A percentile compares a stretch with the other conserved stretches of the same genome.
These are phyloP conservation scores for Globisporangium viniferum DNA, from an alignment of 352 stramenopile species.

Conservation along the genomic window DNA sequence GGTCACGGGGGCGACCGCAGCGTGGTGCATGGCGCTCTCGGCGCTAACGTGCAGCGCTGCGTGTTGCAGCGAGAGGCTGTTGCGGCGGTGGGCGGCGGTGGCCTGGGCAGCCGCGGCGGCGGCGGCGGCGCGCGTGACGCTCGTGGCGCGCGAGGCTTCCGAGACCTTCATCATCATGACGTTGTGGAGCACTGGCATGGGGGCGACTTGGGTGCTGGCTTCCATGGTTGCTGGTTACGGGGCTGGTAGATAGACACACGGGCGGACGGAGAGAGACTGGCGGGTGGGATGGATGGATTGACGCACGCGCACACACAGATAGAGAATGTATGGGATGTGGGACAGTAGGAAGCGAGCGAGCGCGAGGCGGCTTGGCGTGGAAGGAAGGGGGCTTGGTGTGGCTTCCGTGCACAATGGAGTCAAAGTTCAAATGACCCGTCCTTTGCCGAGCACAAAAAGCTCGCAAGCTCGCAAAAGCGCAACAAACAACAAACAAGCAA, in stretches of 20 bases:
- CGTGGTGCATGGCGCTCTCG: conserved; percentile 16
- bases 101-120: conserved; percentile 13
- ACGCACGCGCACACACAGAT: conserved; percentile 15
- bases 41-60: conserved; percentile 14
- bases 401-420: conserved; percentile 41
- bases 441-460: conserved; percentile 15
- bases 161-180: conserved; percentile 23
- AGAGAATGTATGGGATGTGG: conserved; percentile 4
- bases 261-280: conserved; percentile 7
- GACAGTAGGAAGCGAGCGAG: not conserved
- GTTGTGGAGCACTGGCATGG: conserved; percentile 20
- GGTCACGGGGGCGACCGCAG: conserved; percentile 35
- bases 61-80: conserved; percentile 51
- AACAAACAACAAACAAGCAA: conserved; percentile 4
- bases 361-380: not conserved
- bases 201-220: conserved; percentile 22
- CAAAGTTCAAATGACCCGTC: conserved; percentile 70
- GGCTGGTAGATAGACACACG: not conserved
- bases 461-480: not conserved
- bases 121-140: conserved; percentile 17
- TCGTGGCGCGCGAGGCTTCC: conserved; percentile 18
- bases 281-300: conserved; percentile 7
- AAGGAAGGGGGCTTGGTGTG: conserved; percentile 11
- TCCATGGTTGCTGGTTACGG: conserved; percentile 26
- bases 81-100: conserved; percentile 26